These are phyloP conservation scores for Aspergillus conjunctus DNA, from an alignment of 495 filamentous ascomycete genomes.

Conservation along the genomic window DNA sequence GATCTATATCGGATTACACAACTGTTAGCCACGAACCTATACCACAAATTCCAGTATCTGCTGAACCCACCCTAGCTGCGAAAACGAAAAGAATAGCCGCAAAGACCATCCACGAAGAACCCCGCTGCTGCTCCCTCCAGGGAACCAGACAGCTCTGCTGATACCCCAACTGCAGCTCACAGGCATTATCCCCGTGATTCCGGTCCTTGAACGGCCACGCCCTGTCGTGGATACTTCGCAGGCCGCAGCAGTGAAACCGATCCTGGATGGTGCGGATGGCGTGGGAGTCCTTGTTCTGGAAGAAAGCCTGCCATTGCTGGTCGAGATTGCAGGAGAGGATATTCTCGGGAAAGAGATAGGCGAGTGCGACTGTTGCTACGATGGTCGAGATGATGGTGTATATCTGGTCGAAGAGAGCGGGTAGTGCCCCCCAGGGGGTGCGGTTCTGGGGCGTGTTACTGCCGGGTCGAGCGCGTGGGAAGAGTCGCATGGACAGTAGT, in stretches of 20 bases:
- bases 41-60: background rate
- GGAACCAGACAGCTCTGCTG: slow-evolving; percentile 30
- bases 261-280: slow-evolving; percentile 65
- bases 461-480: background rate
- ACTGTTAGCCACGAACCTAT: background rate
- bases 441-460: background rate
- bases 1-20: slow-evolving; percentile 6
- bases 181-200: slow-evolving; percentile 34
- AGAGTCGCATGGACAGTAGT: slow-evolving; percentile 14
- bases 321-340: slow-evolving; percentile 55
- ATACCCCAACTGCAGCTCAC: slow-evolving; percentile 34
- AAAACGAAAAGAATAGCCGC: slow-evolving; percentile 28
- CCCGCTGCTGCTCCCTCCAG: slow-evolving; percentile 29
- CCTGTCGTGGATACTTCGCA: slow-evolving; percentile 55
- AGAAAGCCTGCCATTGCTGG: slow-evolving; percentile 55
- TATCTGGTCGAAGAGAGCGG: slow-evolving; percentile 29
- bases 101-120: slow-evolving; percentile 32
- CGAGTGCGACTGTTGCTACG: slow-evolving; percentile 58
- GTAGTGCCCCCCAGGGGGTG: background rate
- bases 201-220: slow-evolving; percentile 58
- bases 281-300: slow-evolving; percentile 45
- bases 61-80: slow-evolving; percentile 27
- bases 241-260: slow-evolving; percentile 64
- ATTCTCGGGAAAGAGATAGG: slow-evolving; percentile 50
- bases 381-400: slow-evolving; percentile 53